phyloP scores from a whole-genome alignment of 2,329 filamentous ascomycete species.

The Curvularia lunata region DNA sequence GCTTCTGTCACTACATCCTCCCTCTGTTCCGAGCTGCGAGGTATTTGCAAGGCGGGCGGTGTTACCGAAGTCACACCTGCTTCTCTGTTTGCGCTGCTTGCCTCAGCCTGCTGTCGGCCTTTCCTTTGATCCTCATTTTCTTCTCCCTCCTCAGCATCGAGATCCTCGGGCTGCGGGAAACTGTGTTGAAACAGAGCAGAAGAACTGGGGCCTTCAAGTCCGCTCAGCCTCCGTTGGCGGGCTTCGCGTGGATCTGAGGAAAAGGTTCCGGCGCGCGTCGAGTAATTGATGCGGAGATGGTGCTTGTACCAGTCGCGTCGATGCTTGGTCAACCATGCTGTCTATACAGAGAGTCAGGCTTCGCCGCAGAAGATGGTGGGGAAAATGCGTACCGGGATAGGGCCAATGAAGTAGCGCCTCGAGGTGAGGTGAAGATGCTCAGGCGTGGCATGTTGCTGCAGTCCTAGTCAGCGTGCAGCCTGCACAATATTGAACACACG shows the following conservation, averaged over 20 bases:
- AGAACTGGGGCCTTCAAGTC: constrained; percentile 50
- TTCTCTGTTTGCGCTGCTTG: constrained; percentile 22
- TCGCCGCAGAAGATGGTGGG: constrained; percentile 1
- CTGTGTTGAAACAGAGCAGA: constrained; percentile 49
- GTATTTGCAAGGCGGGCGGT: constrained; percentile 40
- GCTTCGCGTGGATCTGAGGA: constrained; percentile 55
- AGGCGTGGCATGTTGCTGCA: constrained; percentile 65
- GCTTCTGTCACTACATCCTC: constrained; percentile 21
- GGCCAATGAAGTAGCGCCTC: constrained; percentile 68
- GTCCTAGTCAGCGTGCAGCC: constrained; percentile 17
- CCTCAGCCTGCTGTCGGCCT: constrained; percentile 15
- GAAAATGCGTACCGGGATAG: constrained; percentile 57
- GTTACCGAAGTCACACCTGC: constrained; percentile 27
- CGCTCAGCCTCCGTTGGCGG: constrained; percentile 52
- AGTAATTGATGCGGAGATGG: constrained; percentile 55
- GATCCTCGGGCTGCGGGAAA: constrained; percentile 52
- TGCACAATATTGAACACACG: not conserved
- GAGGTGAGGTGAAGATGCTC: constrained; percentile 68
- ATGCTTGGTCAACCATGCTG: constrained; percentile 68
- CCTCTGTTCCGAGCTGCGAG: constrained; percentile 36
- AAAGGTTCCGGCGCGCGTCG: constrained; percentile 58
- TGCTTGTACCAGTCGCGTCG: constrained; percentile 68
- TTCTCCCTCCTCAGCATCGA: constrained; percentile 37
- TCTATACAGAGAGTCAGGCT: constrained; percentile 29
- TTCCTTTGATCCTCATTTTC: constrained; percentile 4